These are phyloP conservation scores for Helichrysum umbraculigerum DNA, from an alignment of 129 eudicot genomes.

Conservation along the genomic window DNA sequence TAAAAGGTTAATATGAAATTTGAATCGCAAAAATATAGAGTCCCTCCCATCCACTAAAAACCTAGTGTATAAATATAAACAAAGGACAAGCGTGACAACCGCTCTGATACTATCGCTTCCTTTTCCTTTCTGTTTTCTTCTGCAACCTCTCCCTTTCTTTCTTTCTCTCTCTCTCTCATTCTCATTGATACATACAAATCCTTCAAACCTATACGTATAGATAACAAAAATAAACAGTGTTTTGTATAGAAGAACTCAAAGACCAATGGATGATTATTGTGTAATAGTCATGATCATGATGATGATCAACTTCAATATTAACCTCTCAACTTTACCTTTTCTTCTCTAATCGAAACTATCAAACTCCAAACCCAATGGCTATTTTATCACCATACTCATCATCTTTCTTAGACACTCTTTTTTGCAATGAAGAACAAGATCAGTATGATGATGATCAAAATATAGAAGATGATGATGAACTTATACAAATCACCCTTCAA, in stretches of 20 bases:
- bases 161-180: slow-evolving; percentile 29
- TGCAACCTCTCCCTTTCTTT: slow-evolving; percentile 14
- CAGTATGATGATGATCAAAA: slow-evolving; percentile 41
- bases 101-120: slow-evolving; percentile 74
- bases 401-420: slow-evolving; percentile 56
- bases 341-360: slow-evolving; percentile 36
- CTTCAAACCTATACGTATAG: slow-evolving; percentile 30
- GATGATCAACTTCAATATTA: slow-evolving; percentile 12
- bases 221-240: slow-evolving; percentile 14
- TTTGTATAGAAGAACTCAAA: slow-evolving; percentile 18
- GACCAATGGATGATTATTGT: slow-evolving; percentile 30
- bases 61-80: slow-evolving; percentile 44
- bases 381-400: slow-evolving; percentile 49
- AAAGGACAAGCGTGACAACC: slow-evolving; percentile 94
- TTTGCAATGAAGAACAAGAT: slow-evolving; percentile 70
- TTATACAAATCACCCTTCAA: slow-evolving; percentile 29
- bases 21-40: neutral
- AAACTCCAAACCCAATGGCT: slow-evolving; percentile 28
- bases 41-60: slow-evolving; percentile 26
- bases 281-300: slow-evolving; percentile 17
- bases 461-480: slow-evolving; percentile 7
- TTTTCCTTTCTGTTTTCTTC: slow-evolving; percentile 55
- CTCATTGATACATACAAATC: slow-evolving; percentile 20
- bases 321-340: slow-evolving; percentile 37
- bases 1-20: no score